Evolutionary conservation across 306 rosid species (phyloP), one percentile per base, ranked within the genome.

Genomic region (Acmispon strigosus): DNA sequence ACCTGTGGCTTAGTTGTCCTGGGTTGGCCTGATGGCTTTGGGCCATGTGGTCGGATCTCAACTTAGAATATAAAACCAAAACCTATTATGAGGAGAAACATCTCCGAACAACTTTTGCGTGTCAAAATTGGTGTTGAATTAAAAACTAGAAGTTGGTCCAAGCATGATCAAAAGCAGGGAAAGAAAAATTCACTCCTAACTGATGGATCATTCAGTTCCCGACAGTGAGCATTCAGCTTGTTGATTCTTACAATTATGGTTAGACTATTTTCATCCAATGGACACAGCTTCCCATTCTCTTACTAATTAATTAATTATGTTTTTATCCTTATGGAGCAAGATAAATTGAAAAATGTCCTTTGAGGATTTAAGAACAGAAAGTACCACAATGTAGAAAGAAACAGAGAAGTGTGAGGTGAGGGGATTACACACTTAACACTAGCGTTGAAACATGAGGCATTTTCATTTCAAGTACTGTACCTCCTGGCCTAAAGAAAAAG

Each of bases 401-500:
- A 59, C 44, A 71, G 80, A 36, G 53, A 59, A 58, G 32, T 41
- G 71, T 57, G 81, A 8, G 84, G 80, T 3, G 78, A 42, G 72
- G 74, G 73, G 50, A 64, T 74, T 18, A 39, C 67, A 49, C 53
- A 36, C 1, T 36, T 36, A 32, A 69, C 18, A 61, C 4, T 22
- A 43, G 4, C 20, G 55, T 18, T 43, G 72, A 69, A 54, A 80
- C 51, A 47, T 18, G 7, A 48, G 15, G 44, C 4, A 24, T 52
- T 43, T 60, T 39, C 0, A 1, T 0, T 44, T 2, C 50, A 74
- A 81, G 85, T 72, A 81, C 81, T 45, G 85, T 81, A 81, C 76
- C 79, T 32, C 0, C 32, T 1, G 32, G 32, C 32, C 32, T 5
- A 66, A 51, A 54, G 24, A 4, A 41, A 52, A 34, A 32, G 6